Conservation (phyloP, 495 filamentous ascomycete genomes). For the Geoglossum glabrum region DNA sequence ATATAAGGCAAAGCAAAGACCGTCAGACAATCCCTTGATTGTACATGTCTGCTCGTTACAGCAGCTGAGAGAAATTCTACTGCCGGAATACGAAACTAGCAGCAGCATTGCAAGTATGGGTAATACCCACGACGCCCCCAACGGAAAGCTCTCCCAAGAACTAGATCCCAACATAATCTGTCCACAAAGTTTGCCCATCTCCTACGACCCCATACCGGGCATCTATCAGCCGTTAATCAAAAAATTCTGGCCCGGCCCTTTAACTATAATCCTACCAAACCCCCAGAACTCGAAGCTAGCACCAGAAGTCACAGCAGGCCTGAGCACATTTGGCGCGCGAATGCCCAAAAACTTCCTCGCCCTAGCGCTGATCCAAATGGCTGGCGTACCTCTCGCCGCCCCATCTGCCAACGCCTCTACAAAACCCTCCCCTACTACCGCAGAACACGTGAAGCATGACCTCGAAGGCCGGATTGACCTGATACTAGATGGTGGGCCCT, state of each 20-base stretch:
- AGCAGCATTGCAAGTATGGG: not conserved
- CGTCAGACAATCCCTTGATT: conserved; percentile 88
- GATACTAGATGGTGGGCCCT: conserved; percentile 77
- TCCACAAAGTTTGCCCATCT: conserved; percentile 9
- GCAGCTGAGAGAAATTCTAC: conserved; percentile 52
- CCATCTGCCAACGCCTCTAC: conserved; percentile 90
- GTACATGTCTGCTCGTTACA: conserved; percentile 67
- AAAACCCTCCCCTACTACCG: conserved; percentile 74
- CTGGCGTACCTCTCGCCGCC: conserved; percentile 67
- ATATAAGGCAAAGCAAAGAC: conserved; percentile 73
- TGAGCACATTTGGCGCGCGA: conserved; percentile 70
- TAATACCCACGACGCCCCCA: not conserved
- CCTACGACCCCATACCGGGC: conserved; percentile 38
- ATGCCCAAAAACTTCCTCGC: conserved; percentile 78
- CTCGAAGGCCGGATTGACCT: conserved; percentile 65
- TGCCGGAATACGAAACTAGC: conserved; percentile 10
- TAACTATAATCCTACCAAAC: conserved; percentile 79
- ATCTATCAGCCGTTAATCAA: conserved; percentile 69
- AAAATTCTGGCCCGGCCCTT: conserved; percentile 82
- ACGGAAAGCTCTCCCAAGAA: not conserved
- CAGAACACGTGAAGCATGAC: conserved; percentile 74
- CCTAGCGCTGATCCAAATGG: conserved; percentile 56
- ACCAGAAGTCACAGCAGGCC: conserved; percentile 66
- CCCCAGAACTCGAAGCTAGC: conserved; percentile 49
- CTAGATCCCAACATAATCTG: not conserved